A percentile compares a stretch with the other conserved stretches of the same genome.
Conservation (phyloP, 305 asterid genomes). For the Solanum hybrid region DNA sequence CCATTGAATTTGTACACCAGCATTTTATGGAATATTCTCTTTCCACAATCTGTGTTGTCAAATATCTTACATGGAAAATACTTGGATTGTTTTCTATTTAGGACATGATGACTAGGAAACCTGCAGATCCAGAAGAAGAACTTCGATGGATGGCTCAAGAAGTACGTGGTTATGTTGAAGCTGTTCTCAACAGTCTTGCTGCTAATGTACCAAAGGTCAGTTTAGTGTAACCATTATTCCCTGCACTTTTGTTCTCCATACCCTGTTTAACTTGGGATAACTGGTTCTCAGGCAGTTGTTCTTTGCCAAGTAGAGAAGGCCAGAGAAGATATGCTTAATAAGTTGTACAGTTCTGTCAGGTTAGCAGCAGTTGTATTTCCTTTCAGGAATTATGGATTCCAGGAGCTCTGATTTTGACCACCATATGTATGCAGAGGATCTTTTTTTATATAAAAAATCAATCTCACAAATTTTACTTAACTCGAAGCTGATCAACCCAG, state of each 20-base stretch:
- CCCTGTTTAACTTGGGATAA: slow-evolving; percentile 7
- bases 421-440: not conserved
- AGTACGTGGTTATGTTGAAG: slow-evolving; percentile 99
- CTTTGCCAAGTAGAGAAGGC: slow-evolving; percentile 99
- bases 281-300: slow-evolving; percentile 73
- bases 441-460: not conserved
- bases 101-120: slow-evolving; percentile 84
- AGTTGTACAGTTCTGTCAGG: slow-evolving; percentile 92
- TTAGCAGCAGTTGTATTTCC: slow-evolving; percentile 17
- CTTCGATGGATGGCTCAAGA: slow-evolving; percentile 99
- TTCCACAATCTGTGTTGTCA: not conserved
- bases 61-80: not conserved
- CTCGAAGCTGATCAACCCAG: not conserved
- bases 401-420: not conserved
- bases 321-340: slow-evolving; percentile 97
- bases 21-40: not conserved
- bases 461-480: not conserved
- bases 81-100: slow-evolving; percentile 15
- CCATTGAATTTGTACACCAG: not conserved
- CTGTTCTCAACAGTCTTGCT: slow-evolving; percentile 96
- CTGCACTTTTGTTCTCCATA: not conserved
- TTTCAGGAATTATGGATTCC: not conserved
- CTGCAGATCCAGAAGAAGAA: slow-evolving; percentile 99
- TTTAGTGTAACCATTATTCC: not conserved
- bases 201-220: slow-evolving; percentile 97